phyloP scores from a whole-genome alignment of 257 asterid genomes.

The Solanum pinnatisectum region DNA sequence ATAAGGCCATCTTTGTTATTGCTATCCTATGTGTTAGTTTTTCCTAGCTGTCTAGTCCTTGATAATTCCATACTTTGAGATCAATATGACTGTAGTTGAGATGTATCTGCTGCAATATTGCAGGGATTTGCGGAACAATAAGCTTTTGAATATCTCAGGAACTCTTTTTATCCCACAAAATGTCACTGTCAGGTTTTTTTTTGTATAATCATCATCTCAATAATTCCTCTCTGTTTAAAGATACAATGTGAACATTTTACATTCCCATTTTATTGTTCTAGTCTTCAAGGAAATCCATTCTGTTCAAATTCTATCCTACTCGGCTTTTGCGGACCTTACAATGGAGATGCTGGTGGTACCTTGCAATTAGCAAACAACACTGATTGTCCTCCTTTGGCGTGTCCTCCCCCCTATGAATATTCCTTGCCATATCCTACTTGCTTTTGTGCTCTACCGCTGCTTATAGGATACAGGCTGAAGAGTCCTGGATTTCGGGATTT shows the following conservation, averaged over 20 bases:
- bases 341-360: constrained; percentile 23
- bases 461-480: constrained; percentile 77
- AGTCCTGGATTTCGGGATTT: constrained; percentile 87
- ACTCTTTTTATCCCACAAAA: constrained; percentile 29
- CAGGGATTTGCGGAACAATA: constrained; percentile 77
- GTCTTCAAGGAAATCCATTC: constrained; percentile 79
- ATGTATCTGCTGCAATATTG: constrained; percentile 8
- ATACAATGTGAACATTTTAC: not conserved
- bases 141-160: constrained; percentile 52
- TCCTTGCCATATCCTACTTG: constrained; percentile 55
- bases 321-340: constrained; percentile 45
- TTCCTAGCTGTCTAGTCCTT: not conserved
- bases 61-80: not conserved
- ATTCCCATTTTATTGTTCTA: constrained; percentile 5
- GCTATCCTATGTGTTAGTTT: not conserved
- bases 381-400: constrained; percentile 31
- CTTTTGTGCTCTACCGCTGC: constrained; percentile 74
- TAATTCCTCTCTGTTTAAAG: not conserved
- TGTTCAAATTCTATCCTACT: constrained; percentile 28
- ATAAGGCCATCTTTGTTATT: not conserved
- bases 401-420: constrained; percentile 57
- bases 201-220: not conserved
- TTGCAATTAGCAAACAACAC: constrained; percentile 13
- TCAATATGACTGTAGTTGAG: not conserved
- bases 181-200: constrained; percentile 58